Evolutionary conservation across 306 rosid species (phyloP).

Genomic region (Vicia faba): DNA sequence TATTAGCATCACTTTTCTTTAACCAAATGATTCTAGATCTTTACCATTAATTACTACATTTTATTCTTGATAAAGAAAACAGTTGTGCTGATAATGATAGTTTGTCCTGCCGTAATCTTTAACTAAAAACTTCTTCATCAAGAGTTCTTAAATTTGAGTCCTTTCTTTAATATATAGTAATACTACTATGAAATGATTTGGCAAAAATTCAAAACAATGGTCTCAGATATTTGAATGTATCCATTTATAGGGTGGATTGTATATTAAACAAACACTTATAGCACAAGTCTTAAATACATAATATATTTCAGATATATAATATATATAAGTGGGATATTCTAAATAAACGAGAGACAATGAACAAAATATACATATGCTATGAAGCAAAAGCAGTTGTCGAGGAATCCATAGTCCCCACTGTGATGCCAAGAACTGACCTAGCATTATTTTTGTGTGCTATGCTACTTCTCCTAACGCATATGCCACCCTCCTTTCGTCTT

Average conservation of each 20-base stretch:
- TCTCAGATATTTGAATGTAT: neutral
- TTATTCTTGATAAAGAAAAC: no score
- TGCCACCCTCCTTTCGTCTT: conserved; percentile 34
- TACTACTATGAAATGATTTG: no score
- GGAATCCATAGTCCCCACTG: conserved; percentile 48
- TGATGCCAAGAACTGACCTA: conserved; percentile 51
- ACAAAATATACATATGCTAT: neutral
- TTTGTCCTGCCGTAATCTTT: neutral
- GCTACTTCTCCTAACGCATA: conserved; percentile 35
- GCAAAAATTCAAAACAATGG: neutral
- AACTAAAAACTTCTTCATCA: conserved; percentile 28
- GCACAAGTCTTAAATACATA: conserved; percentile 3
- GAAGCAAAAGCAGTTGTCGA: conserved; percentile 35
- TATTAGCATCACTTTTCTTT: no score
- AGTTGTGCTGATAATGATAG: no score
- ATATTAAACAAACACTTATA: neutral
- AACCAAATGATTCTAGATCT: no score
- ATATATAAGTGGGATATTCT: conserved; percentile 40
- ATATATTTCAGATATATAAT: conserved; percentile 12
- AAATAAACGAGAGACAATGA: conserved; percentile 1
- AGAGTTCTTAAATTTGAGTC: conserved; percentile 7
- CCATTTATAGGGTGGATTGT: neutral
- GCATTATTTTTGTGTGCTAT: conserved; percentile 36
- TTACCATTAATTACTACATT: no score
- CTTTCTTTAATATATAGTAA: neutral